Percentiles rank a stretch among this genome's conserved stretches.
Conservation (phyloP, 1,284 basidiomycete genomes). For the Tremellales sp. region DNA sequence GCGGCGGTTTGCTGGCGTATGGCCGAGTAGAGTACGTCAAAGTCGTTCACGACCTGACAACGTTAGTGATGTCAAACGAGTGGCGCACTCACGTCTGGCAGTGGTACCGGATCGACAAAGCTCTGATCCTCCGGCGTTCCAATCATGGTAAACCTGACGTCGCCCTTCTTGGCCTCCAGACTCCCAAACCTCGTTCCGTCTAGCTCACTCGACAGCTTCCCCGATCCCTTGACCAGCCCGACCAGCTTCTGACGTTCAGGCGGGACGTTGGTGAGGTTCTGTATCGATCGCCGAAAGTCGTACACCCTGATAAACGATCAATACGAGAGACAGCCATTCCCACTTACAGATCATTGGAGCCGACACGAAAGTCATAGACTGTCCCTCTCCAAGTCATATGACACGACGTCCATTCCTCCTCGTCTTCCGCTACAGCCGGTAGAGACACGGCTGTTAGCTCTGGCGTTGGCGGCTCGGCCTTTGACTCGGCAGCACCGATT, state of each 20-base stretch:
- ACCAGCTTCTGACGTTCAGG: conserved; percentile 84
- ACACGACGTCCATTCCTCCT: conserved; percentile 33
- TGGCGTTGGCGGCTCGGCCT: no score
- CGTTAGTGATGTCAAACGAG: conserved; percentile 3
- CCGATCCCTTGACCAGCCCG: conserved; percentile 59
- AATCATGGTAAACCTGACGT: conserved; percentile 72
- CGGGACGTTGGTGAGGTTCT: conserved; percentile 72
- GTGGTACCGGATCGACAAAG: conserved; percentile 63
- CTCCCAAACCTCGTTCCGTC: conserved; percentile 30
- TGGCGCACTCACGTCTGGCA: no score
- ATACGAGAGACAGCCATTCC: no score
- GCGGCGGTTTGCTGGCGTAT: conserved; percentile 47
- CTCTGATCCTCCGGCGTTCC: conserved; percentile 78
- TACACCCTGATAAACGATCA: conserved; percentile 29
- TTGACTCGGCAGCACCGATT: no score
- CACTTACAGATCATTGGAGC: conserved; percentile 40
- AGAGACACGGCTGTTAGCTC: conserved; percentile 24
- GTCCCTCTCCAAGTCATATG: conserved; percentile 43
- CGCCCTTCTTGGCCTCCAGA: conserved; percentile 53
- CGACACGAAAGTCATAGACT: conserved; percentile 32
- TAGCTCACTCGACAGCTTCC: conserved; percentile 76
- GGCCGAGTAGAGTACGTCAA: conserved; percentile 72
- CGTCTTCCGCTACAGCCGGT: conserved; percentile 12
- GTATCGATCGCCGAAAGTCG: conserved; percentile 52
- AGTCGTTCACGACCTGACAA: conserved; percentile 60